Base-by-base conservation (phyloP, 805 yeast genomes). In the Yarrowia sp. region DNA sequence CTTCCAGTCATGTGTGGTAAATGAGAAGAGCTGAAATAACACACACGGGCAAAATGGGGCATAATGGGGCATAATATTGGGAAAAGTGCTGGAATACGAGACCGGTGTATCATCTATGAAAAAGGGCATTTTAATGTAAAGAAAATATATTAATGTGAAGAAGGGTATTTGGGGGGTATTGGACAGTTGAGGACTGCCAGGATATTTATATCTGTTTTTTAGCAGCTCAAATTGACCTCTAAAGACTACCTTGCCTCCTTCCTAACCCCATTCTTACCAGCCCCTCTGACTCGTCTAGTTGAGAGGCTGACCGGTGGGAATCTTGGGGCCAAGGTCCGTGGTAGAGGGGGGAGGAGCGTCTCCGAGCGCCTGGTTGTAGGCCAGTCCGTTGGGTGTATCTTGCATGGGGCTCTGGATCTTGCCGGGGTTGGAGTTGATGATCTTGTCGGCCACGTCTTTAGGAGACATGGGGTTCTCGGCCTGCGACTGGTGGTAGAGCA, bases 401-500 rank as follows among this genome's bases (percentile, higher is more conserved):
- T 36, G 35, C 50, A 59, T 43, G 19, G 50, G 53, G 50, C 43
- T 38, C 19, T 16, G 16, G 43, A 59, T 59, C 36, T 46, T 38
- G 53, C 15, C 19, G 5, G 41, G 19, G 43, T 59, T 59, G 19
- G 53, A 45, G 32, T 38, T 35, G 43, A 45, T 38, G 43, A 59
- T 59, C 26, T 56, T 56, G 36, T 59, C 53, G 35, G 50, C 19
- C 16, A 59, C 53, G 42, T 59, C 53, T 10, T 43, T 46, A 15
- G 66, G 66, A 7, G 40, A 22, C 35, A 59, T 35, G 35, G 66
- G 66, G 19, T 43, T 16, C 35, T 46, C 43, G 35, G 12, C 9
- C 16, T 14, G 50, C 5, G 97, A 89, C 77, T 93, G 82, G 81
- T 86, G 93, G 84, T 56, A 56, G n/a, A 56, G 48, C 75, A 92